Percentiles rank a stretch among this genome's conserved stretches.
phyloP scores from a whole-genome alignment of 169 alveolate species.

The Plasmodium falciparum region DNA sequence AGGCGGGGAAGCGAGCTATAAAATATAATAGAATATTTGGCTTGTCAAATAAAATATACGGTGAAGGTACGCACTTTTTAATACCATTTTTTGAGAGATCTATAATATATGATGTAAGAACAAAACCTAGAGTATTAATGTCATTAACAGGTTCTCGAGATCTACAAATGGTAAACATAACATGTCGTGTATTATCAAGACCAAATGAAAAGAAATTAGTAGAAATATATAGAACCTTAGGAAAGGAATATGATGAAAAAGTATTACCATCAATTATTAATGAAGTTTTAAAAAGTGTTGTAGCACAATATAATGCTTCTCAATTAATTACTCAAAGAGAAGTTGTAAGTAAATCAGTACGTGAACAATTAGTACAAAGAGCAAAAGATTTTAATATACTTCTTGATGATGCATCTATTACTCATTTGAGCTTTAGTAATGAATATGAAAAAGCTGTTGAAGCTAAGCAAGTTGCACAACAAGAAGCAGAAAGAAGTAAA shows the following conservation, averaged over 20 bases:
- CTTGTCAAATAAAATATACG: conserved; percentile 85
- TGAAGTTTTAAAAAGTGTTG: conserved; percentile 96
- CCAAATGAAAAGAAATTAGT: conserved; percentile 92
- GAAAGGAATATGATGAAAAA: conserved; percentile 97
- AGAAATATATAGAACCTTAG: conserved; percentile 90
- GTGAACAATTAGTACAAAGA: conserved; percentile 94
- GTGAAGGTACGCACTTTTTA: conserved; percentile 97
- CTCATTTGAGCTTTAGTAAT: conserved; percentile 93
- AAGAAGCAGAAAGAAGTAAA: conserved; percentile 98
- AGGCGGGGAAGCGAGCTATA: conserved; percentile 96
- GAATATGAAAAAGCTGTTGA: conserved; percentile 97
- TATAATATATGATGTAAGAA: conserved; percentile 94
- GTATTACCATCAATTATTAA: conserved; percentile 97
- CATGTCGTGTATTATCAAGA: conserved; percentile 96
- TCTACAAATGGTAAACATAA: conserved; percentile 72
- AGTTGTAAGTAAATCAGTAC: conserved; percentile 90
- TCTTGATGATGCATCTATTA: conserved; percentile 96
- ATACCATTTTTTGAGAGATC: conserved; percentile 97
- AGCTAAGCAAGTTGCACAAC: conserved; percentile 98
- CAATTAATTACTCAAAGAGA: conserved; percentile 97
- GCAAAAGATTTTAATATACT: conserved; percentile 96
- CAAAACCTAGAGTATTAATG: conserved; percentile 93
- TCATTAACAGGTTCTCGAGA: conserved; percentile 96
- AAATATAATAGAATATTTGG: conserved; percentile 91
- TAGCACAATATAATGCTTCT: conserved; percentile 97